Percentiles rank a stretch among this genome's conserved stretches.
Conservation (phyloP, 176 grass and related monocot genomes). For the Eleusine indica region DNA sequence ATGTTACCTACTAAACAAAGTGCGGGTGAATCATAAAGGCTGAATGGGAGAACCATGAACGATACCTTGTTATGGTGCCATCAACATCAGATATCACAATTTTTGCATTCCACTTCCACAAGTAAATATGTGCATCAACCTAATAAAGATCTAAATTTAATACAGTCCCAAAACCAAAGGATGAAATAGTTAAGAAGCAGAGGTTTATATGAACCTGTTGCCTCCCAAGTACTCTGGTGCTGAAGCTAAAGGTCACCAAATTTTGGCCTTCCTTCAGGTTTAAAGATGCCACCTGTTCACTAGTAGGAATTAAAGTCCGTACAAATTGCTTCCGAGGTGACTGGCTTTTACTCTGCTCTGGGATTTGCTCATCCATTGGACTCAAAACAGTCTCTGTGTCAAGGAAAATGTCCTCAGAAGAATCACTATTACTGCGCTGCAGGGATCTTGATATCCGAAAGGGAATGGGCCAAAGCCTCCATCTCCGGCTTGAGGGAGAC, state of each 20-base stretch:
- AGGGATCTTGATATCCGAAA: slow-evolving; percentile 84
- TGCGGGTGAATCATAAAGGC: neutral
- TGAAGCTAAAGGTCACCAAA: slow-evolving; percentile 90
- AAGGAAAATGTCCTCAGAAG: slow-evolving; percentile 91
- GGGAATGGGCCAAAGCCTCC: slow-evolving; percentile 92
- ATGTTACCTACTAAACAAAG: slow-evolving; percentile 15
- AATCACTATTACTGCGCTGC: slow-evolving; percentile 82
- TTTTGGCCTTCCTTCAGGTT: slow-evolving; percentile 96
- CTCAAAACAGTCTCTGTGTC: slow-evolving; percentile 86
- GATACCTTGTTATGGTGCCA: slow-evolving; percentile 98
- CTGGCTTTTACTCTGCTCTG: slow-evolving; percentile 57
- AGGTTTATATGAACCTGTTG: slow-evolving; percentile 66
- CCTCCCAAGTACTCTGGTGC: slow-evolving; percentile 89
- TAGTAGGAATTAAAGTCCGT: slow-evolving; percentile 90
- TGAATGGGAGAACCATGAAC: slow-evolving; percentile 11
- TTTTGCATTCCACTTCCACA: slow-evolving; percentile 98
- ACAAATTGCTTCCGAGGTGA: slow-evolving; percentile 93
- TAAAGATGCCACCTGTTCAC: slow-evolving; percentile 93
- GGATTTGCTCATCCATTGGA: slow-evolving; percentile 68
- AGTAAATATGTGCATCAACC: slow-evolving; percentile 98
- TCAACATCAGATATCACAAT: slow-evolving; percentile 99
- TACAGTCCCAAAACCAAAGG: slow-evolving; percentile 22
- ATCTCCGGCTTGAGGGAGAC: slow-evolving; percentile 75
- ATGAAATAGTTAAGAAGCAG: slow-evolving; percentile 38
- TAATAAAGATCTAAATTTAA: slow-evolving; percentile 53